phyloP scores from a whole-genome alignment of 495 filamentous ascomycete genomes.

The Tuber aestivum region DNA sequence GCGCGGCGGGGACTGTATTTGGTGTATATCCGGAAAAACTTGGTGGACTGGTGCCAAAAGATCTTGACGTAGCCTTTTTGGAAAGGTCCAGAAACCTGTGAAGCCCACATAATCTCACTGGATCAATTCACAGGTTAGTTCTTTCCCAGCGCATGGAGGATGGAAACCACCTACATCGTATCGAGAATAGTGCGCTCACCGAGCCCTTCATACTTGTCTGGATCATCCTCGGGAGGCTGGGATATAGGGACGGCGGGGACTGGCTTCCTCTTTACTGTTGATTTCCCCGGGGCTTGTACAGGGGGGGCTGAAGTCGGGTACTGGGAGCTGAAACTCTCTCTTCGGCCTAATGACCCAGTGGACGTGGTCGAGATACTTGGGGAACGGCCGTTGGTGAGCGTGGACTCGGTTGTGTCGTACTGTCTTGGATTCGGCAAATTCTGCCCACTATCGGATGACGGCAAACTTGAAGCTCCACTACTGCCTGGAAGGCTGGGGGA shows the following conservation, averaged over 20 bases:
- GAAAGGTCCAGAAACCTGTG: constrained; percentile 13
- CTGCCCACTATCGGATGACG: not conserved
- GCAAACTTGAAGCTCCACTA: not conserved
- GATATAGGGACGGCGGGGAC: not conserved
- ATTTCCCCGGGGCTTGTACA: not conserved
- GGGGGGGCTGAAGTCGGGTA: constrained; percentile 2
- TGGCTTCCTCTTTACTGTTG: constrained; percentile 9
- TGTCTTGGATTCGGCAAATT: not conserved
- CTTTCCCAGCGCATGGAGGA: not conserved
- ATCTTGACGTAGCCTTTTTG: constrained; percentile 14
- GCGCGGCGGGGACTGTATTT: constrained; percentile 10
- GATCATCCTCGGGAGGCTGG: constrained; percentile 11
- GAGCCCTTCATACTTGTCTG: constrained; percentile 17
- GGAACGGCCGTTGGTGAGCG: not conserved
- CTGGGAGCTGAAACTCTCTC: constrained; percentile 9
- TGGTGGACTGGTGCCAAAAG: constrained; percentile 19
- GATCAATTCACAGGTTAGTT: not conserved
- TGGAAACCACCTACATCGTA: constrained; percentile 9
- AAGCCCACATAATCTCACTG: constrained; percentile 19
- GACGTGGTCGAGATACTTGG: constrained; percentile 12
- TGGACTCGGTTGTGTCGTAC: not conserved
- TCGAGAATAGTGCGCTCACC: constrained; percentile 18
- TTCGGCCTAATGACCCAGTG: constrained; percentile 16
- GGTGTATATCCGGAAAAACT: constrained; percentile 24
- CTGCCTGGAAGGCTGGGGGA: not conserved